Evolutionary conservation across 2,329 filamentous ascomycete genomes (phyloP).

Genomic region (Phialemoniopsis sp.): DNA sequence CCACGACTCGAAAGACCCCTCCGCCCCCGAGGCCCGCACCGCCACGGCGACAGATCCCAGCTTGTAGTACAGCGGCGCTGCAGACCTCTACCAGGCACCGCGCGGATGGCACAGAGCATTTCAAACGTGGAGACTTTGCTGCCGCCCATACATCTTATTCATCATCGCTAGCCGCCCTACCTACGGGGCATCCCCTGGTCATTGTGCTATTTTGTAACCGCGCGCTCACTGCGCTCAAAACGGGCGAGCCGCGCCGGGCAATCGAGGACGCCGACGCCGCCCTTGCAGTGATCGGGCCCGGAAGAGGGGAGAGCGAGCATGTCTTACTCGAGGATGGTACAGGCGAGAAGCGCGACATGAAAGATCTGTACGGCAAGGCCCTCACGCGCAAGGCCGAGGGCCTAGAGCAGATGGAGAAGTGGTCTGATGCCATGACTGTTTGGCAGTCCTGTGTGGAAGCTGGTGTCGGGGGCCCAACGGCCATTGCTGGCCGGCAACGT

Average conservation of each 20-base stretch:
- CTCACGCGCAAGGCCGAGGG: slow-evolving; percentile 93
- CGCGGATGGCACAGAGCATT: slow-evolving; percentile 77
- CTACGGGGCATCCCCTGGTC: slow-evolving; percentile 72
- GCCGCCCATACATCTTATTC: slow-evolving; percentile 81
- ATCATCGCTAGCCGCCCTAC: slow-evolving; percentile 69
- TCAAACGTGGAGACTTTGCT: slow-evolving; percentile 91
- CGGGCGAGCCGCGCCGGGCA: slow-evolving; percentile 84
- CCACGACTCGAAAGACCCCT: slow-evolving; percentile 14
- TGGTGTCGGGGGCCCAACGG: slow-evolving; percentile 79
- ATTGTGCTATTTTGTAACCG: slow-evolving; percentile 92
- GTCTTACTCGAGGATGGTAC: slow-evolving; percentile 63
- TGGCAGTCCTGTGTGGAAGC: slow-evolving; percentile 83
- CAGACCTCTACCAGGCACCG: slow-evolving; percentile 75
- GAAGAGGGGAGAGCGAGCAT: slow-evolving; percentile 73
- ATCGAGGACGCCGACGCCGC: slow-evolving; percentile 81
- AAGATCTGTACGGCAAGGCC: slow-evolving; percentile 89
- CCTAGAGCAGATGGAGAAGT: slow-evolving; percentile 91
- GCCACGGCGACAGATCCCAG: slow-evolving; percentile 57
- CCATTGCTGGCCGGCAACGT: slow-evolving; percentile 79
- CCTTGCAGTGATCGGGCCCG: slow-evolving; percentile 72
- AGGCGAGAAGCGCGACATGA: slow-evolving; percentile 76
- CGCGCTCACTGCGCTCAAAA: slow-evolving; percentile 85
- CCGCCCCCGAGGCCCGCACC: slow-evolving; percentile 29
- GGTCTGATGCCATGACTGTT: slow-evolving; percentile 73
- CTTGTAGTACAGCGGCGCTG: slow-evolving; percentile 64